Conservation (phyloP, 176 grass and related monocot species). For the Avena insularis region DNA sequence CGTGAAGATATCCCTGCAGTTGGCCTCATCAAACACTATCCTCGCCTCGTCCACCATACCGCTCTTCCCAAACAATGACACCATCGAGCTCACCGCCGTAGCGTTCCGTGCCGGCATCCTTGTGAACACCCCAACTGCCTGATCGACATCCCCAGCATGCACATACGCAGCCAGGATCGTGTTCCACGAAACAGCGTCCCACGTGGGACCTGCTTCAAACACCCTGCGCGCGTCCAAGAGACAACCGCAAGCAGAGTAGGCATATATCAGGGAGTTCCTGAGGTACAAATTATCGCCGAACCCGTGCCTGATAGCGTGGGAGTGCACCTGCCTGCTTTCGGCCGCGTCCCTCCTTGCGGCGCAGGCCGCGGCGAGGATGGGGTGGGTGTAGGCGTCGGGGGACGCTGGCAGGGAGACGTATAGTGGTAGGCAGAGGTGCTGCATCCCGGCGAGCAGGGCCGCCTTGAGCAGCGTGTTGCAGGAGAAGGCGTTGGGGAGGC, state of each 20-base stretch:
- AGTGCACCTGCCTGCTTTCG: conserved; percentile 73
- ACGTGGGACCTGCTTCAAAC: conserved; percentile 68
- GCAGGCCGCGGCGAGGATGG: conserved; percentile 63
- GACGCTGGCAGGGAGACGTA: conserved; percentile 60
- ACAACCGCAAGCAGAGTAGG: conserved; percentile 77
- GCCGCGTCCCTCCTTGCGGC: conserved; percentile 43
- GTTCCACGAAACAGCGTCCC: conserved; percentile 96
- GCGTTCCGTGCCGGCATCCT: conserved; percentile 61
- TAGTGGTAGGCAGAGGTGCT: conserved; percentile 67
- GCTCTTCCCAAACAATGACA: conserved; percentile 70
- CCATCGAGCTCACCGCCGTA: conserved; percentile 65
- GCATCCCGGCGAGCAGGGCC: conserved; percentile 37
- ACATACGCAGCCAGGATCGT: conserved; percentile 78
- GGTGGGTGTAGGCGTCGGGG: conserved; percentile 68
- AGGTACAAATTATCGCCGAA: conserved; percentile 68
- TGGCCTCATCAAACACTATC: conserved; percentile 62
- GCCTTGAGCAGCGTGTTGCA: conserved; percentile 76
- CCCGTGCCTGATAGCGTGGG: conserved; percentile 58
- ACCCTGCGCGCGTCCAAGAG: conserved; percentile 57
- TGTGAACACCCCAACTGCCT: conserved; percentile 55
- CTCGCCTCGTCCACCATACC: conserved; percentile 61
- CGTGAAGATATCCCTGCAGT: conserved; percentile 57
- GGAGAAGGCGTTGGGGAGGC: conserved; percentile 67
- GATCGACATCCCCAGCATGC: conserved; percentile 50
- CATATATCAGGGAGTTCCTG: conserved; percentile 66